Conservation (phyloP, 257 asterid genomes). For the Jacaranda copaia region DNA sequence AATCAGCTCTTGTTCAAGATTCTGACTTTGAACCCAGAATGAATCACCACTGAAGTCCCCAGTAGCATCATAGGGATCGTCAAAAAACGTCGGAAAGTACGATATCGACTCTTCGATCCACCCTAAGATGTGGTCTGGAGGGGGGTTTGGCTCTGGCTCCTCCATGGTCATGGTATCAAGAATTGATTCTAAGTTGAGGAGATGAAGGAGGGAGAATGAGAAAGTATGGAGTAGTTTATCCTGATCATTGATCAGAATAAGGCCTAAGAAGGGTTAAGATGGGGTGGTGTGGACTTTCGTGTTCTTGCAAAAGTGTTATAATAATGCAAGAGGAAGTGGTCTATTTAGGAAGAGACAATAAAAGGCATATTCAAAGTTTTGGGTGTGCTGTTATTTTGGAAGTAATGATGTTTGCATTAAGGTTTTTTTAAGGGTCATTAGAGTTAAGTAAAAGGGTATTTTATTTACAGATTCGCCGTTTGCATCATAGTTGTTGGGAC, state of each 20-base stretch:
- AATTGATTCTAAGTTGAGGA: neutral
- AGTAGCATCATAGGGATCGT: conserved; percentile 61
- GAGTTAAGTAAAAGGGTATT: conserved; percentile 31
- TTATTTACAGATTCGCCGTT: conserved; percentile 21
- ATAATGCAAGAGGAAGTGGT: conserved; percentile 39
- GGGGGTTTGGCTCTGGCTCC: conserved; percentile 60
- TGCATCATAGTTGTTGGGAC: conserved; percentile 54
- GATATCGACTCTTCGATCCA: conserved; percentile 66
- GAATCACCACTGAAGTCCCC: conserved; percentile 57
- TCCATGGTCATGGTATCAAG: conserved; percentile 54
- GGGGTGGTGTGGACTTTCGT: conserved; percentile 34
- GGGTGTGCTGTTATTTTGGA: conserved; percentile 77
- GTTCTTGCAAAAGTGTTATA: conserved; percentile 33
- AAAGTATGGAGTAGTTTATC: conserved; percentile 19
- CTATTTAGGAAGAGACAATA: conserved; percentile 56
- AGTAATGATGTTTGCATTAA: conserved; percentile 60
- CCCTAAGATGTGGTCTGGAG: conserved; percentile 57
- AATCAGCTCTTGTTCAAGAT: conserved; percentile 54
- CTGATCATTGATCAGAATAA: conserved; percentile 42
- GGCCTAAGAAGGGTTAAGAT: conserved; percentile 33
- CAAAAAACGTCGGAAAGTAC: conserved; percentile 61
- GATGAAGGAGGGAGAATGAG: conserved; percentile 15
- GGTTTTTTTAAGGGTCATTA: conserved; percentile 36
- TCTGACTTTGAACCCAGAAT: conserved; percentile 59
- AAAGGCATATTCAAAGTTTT: conserved; percentile 53